phyloP scores from a whole-genome alignment of 257 asterid genomes.

The Nicotiana undulata region DNA sequence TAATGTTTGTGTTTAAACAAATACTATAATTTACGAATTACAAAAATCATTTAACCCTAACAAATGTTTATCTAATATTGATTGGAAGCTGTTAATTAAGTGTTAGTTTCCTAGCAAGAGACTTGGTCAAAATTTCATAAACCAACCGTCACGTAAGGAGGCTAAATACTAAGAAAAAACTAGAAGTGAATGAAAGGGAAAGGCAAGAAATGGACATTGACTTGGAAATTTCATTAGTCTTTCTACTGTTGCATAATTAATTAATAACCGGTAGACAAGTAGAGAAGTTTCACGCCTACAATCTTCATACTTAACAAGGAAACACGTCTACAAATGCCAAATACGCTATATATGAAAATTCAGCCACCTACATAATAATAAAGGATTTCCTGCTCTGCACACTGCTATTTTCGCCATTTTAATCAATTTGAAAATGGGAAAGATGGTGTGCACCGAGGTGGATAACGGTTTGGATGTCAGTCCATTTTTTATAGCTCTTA shows the following conservation, averaged over 20 bases:
- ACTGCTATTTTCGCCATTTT: neutral
- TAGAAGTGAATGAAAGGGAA: neutral
- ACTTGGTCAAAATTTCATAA: no score
- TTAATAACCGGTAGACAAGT: neutral
- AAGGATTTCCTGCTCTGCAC: neutral
- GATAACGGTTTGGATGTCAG: neutral
- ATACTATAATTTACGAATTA: no score
- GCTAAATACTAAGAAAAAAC: neutral
- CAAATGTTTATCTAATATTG: no score
- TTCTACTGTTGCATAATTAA: neutral
- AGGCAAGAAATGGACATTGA: neutral
- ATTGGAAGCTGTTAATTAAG: no score
- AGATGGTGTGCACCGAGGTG: neutral
- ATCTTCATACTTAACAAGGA: neutral
- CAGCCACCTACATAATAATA: neutral
- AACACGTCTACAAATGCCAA: neutral
- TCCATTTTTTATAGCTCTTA: neutral
- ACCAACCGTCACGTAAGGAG: neutral
- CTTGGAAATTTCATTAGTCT: neutral
- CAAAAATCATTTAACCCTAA: no score
- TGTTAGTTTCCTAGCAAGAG: no score
- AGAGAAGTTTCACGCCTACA: neutral
- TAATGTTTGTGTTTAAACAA: no score
- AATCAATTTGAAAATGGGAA: neutral
- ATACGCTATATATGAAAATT: no score